phyloP scores from a whole-genome alignment of 208 protist species.

The Crithidia bombi region DNA sequence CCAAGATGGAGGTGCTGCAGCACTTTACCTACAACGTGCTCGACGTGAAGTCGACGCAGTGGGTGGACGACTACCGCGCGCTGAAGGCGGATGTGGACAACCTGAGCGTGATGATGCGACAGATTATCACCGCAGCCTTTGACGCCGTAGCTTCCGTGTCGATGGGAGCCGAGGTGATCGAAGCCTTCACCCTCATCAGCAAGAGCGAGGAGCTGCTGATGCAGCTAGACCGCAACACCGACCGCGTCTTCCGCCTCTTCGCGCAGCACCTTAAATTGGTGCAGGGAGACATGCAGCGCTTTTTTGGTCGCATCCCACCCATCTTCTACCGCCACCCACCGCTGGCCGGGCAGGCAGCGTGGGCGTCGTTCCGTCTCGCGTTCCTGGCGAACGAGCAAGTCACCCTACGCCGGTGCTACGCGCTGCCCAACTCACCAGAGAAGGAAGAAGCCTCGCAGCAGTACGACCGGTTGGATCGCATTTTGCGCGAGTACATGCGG shows the following conservation, averaged over 20 bases:
- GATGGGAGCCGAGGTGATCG: conserved; percentile 95
- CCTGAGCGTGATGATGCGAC: conserved; percentile 96
- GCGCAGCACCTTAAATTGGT: conserved; percentile 80
- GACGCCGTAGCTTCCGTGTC: conserved; percentile 90
- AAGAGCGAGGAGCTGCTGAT: conserved; percentile 94
- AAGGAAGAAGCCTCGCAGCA: conserved; percentile 80
- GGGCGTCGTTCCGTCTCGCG: conserved; percentile 75
- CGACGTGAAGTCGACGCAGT: conserved; percentile 97
- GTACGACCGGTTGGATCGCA: conserved; percentile 78
- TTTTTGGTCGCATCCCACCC: conserved; percentile 87
- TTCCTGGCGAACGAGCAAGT: conserved; percentile 61
- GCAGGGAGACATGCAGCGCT: conserved; percentile 93
- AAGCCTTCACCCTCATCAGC: conserved; percentile 95
- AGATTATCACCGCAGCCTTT: conserved; percentile 97
- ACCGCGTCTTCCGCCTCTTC: conserved; percentile 92
- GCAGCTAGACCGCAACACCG: conserved; percentile 92
- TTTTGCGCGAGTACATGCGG: conserved; percentile 85
- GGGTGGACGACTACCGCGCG: conserved; percentile 97
- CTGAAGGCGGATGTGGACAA: conserved; percentile 97
- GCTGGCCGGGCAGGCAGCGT: conserved; percentile 92
- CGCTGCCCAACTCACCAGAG: conserved; percentile 78
- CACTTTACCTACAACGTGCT: conserved; percentile 96
- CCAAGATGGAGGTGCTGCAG: conserved; percentile 91
- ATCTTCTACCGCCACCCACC: conserved; percentile 92
- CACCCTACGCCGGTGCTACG: conserved; percentile 82